Conservation (phyloP, 2,329 filamentous ascomycete genomes). For the Talaromyces amestolkiae region DNA sequence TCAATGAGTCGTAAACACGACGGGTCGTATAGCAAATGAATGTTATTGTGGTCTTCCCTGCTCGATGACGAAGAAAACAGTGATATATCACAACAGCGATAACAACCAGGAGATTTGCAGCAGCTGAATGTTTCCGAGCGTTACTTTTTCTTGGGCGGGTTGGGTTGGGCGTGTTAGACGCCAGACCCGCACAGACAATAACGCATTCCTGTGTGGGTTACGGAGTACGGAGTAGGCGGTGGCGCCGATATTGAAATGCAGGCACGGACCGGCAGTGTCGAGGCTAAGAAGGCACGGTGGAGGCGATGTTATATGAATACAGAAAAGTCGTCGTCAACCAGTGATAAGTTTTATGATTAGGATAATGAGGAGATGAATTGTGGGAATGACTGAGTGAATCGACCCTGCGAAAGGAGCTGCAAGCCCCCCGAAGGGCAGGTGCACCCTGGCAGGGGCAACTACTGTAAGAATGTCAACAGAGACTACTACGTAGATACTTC, state of each 20-base stretch:
- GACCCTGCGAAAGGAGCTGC: neutral
- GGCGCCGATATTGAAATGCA: constrained; percentile 16
- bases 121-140: constrained; percentile 13
- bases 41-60: neutral
- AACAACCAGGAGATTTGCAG: neutral
- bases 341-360: too few species aligned
- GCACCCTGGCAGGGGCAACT: neutral
- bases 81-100: constrained; percentile 1
- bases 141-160: constrained; percentile 8
- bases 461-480: neutral
- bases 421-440: neutral
- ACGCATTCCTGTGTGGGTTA: constrained; percentile 16
- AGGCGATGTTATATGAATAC: too few species aligned
- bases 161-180: constrained; percentile 10
- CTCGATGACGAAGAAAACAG: neutral
- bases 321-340: neutral
- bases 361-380: neutral
- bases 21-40: neutral
- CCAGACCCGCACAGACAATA: constrained; percentile 19
- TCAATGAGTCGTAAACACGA: neutral
- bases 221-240: constrained; percentile 14
- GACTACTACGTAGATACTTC: neutral
- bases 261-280: constrained; percentile 14
- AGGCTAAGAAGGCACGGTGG: constrained; percentile 3
- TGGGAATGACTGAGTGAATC: neutral